Conservation (phyloP, 768 basidiomycete species). For the Ephemerocybe angulata region DNA sequence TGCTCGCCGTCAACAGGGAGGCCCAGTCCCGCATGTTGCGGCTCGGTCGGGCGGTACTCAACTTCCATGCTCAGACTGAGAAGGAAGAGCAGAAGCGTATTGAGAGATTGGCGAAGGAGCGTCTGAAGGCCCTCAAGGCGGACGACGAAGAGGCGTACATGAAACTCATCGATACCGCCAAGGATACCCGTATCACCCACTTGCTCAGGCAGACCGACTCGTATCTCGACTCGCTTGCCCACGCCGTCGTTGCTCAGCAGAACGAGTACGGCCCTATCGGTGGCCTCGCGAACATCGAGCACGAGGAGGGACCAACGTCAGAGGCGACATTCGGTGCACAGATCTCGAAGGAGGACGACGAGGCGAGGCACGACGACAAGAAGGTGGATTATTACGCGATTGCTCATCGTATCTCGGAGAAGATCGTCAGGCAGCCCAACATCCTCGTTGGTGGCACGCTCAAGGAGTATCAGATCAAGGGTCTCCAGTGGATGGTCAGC, state of each 20-base stretch:
- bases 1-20: conserved; percentile 61
- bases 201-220: conserved; percentile 89
- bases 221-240: conserved; percentile 92
- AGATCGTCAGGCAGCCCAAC: conserved; percentile 63
- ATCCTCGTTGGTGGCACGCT: conserved; percentile 84
- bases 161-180: conserved; percentile 97
- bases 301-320: conserved; percentile 70
- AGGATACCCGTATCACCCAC: conserved; percentile 98
- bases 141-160: conserved; percentile 99
- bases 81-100: conserved; percentile 98
- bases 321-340: conserved; percentile 92
- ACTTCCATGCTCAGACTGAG: conserved; percentile 86
- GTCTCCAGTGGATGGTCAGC: conserved; percentile 97
- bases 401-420: conserved; percentile 90
- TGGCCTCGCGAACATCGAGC: conserved; percentile 44
- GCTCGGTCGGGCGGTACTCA: conserved; percentile 75
- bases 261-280: conserved; percentile 52
- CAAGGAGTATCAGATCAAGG: conserved; percentile 94
- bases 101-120: conserved; percentile 93
- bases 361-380: conserved; percentile 46
- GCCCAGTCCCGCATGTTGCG: conserved; percentile 66
- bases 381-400: conserved; percentile 97
- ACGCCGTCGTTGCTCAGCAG: conserved; percentile 92
- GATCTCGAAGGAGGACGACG: conserved; percentile 55
- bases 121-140: conserved; percentile 94